Base-by-base conservation (phyloP, 2,329 filamentous ascomycete genomes). In the Dactylellina sp. region DNA sequence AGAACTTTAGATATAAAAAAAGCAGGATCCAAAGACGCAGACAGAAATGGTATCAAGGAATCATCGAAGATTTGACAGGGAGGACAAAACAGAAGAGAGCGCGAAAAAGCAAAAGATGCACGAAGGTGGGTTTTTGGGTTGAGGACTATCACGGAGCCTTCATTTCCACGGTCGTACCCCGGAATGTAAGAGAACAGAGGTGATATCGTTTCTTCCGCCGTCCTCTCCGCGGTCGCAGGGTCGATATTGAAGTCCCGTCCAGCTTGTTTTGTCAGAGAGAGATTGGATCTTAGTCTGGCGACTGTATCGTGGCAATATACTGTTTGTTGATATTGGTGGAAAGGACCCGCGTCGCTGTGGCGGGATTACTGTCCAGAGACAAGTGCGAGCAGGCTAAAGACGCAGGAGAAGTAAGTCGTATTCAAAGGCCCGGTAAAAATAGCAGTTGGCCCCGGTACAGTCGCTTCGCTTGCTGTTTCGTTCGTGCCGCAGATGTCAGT, bases 161-260 rank as follows among this genome's bases (percentile, higher is more conserved):
- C 68, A 72, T 72, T 46, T 72, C 68, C 52, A 72, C 46, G 53
- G 68, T 25, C 57, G 56, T 62, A 20, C 32, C 46, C 32, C 56
- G 32, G 64, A 42, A 16, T 20, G 44, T 47, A 16, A 28, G 20
- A 20, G 18, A 39, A 32, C 18, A 24, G 16, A 52, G 37, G 53
- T 44, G n/a, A n/a, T n/a, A n/a, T n/a, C n/a, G 68, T 65, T 72
- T 72, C 60, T 60, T 65, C 68, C 68, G 53, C 49, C 57, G 57
- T 16, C 59, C 68, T 72, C 68, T 56, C 60, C 59, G 68, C 68
- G 60, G 49, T 65, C 68, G 68, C 61, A 60, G 37, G 47, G 53
- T 59, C 47, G 64, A 62, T 70, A 70, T 49, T 18, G 37, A 16
- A 12, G 37, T 49, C 47, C 32, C 39, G 55, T 61, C 64, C 64